Evolutionary conservation across 2,329 filamentous ascomycete species (phyloP).

Genomic region (Rhynchosporium secalis): DNA sequence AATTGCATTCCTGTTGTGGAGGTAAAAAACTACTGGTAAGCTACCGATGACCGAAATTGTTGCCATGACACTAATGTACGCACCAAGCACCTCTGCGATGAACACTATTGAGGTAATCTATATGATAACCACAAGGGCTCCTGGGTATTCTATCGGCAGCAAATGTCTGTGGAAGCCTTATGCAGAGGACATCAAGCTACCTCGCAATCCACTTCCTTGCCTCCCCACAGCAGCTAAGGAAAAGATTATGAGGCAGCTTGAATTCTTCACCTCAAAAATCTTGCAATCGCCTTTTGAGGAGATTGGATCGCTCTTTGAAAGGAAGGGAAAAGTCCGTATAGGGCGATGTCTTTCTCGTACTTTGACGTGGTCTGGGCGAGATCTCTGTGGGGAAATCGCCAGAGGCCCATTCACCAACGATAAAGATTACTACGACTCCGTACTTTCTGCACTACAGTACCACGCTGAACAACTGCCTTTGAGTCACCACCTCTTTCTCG

Average conservation of each 20-base stretch:
- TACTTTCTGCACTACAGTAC: constrained; percentile 4
- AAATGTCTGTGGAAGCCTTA: constrained; percentile 7
- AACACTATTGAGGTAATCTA: not conserved
- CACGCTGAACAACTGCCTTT: constrained; percentile 3
- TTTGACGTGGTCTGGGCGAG: not conserved
- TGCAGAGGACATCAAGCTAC: constrained; percentile 4
- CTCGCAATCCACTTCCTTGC: constrained; percentile 1
- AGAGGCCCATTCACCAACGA: constrained; percentile 1
- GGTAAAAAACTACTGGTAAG: constrained; percentile 6
- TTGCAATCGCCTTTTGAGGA: constrained; percentile 1
- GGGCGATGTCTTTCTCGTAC: not conserved
- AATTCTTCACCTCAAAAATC: not conserved
- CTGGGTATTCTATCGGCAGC: constrained; percentile 3
- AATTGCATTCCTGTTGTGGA: constrained; percentile 6
- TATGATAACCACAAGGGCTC: not conserved
- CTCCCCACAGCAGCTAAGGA: not conserved
- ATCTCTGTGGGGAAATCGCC: not conserved
- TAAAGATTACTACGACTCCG: constrained; percentile 6
- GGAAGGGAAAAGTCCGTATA: constrained; percentile 1
- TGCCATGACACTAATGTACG: not conserved
- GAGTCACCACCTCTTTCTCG: constrained; percentile 36
- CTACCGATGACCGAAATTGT: not conserved
- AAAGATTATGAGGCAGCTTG: constrained; percentile 8
- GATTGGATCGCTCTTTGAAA: constrained; percentile 7
- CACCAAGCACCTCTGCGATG: not conserved